Conservation (phyloP, 164 flowering plant species). For the Tinospora cordifolia region DNA sequence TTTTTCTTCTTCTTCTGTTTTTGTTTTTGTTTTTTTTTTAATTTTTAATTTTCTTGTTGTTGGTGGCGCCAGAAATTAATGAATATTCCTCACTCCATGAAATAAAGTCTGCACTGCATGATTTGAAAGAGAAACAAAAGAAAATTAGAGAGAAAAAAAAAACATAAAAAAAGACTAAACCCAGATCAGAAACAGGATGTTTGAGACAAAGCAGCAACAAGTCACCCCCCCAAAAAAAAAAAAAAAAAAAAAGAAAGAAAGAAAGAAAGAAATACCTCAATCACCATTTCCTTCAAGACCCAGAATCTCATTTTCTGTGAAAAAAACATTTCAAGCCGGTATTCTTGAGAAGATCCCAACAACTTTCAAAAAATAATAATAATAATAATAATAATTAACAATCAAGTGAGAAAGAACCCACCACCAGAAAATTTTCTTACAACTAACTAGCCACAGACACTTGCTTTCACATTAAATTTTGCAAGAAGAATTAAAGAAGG, state of each 20-base stretch:
- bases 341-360: slow-evolving; percentile 23
- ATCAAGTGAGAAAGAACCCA: slow-evolving; percentile 9
- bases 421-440: slow-evolving; percentile 5
- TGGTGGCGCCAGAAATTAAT: slow-evolving; percentile 14
- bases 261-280: slow-evolving; percentile 10
- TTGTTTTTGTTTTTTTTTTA: background rate
- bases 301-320: slow-evolving; percentile 18
- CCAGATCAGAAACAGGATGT: slow-evolving; percentile 12
- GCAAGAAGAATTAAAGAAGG: slow-evolving; percentile 21
- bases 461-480: slow-evolving; percentile 16
- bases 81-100: slow-evolving; percentile 12
- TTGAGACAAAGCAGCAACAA: slow-evolving; percentile 19
- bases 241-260: no score
- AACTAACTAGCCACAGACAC: slow-evolving; percentile 5
- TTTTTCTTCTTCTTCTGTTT: slow-evolving; percentile 9
- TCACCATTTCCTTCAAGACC: slow-evolving; percentile 23
- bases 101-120: slow-evolving; percentile 12
- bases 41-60: no score
- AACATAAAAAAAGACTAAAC: background rate
- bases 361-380: no score
- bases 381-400: slow-evolving; percentile 4
- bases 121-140: background rate
- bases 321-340: no score
- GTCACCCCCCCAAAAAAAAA: no score
- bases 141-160: background rate